Evolutionary conservation across 2,329 filamentous ascomycete genomes (phyloP).

Genomic region (Sarocladium kiliense): DNA sequence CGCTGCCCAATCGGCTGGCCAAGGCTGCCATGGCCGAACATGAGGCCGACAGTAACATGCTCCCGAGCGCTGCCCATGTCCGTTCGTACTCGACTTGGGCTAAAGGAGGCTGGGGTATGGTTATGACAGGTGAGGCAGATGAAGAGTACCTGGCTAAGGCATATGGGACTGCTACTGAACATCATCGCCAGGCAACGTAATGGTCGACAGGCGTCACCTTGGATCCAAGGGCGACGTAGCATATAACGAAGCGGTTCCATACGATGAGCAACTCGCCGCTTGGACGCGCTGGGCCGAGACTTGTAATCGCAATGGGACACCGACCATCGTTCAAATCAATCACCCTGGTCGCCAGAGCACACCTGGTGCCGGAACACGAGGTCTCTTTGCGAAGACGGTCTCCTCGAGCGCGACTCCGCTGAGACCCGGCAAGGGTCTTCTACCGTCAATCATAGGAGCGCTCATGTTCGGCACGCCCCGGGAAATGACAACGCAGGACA

Average conservation of each 20-base stretch:
- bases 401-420: slow-evolving; percentile 39
- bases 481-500: slow-evolving; percentile 54
- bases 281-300: slow-evolving; percentile 33
- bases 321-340: slow-evolving; percentile 38
- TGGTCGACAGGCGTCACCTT: slow-evolving; percentile 33
- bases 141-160: background rate
- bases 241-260: slow-evolving; percentile 24
- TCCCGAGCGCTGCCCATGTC: slow-evolving; percentile 36
- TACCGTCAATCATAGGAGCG: slow-evolving; percentile 24
- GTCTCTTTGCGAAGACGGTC: slow-evolving; percentile 29
- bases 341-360: slow-evolving; percentile 43
- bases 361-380: slow-evolving; percentile 27
- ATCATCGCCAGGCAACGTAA: slow-evolving; percentile 35
- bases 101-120: slow-evolving; percentile 44
- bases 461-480: slow-evolving; percentile 49
- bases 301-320: slow-evolving; percentile 26
- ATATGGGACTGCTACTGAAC: background rate
- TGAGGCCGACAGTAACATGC: slow-evolving; percentile 33
- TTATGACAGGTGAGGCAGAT: slow-evolving; percentile 31
- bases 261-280: slow-evolving; percentile 22
- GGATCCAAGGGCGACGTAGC: slow-evolving; percentile 28
- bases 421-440: slow-evolving; percentile 30
- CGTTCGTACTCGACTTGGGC: slow-evolving; percentile 49
- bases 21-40: slow-evolving; percentile 47
- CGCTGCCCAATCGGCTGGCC: slow-evolving; percentile 48